Percentiles rank a stretch among this genome's conserved stretches.
These are phyloP conservation scores for Physcomitrium patens DNA, from an alignment of 225 moss, liverwort and hornwort genomes.

Conservation along the genomic window DNA sequence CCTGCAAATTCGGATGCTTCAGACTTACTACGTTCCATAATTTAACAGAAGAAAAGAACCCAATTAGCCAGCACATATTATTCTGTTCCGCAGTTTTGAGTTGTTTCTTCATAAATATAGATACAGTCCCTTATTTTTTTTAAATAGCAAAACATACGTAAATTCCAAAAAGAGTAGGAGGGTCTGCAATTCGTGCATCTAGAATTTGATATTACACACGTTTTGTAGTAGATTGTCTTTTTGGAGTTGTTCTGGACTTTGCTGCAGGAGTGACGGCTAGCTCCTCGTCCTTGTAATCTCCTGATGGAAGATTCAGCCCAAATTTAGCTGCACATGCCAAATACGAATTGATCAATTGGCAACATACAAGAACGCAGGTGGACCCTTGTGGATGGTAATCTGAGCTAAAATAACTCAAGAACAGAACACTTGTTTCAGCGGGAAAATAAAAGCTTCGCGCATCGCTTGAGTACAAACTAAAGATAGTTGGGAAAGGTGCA, in stretches of 20 bases:
- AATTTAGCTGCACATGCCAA: conserved; percentile 49
- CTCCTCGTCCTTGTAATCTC: conserved; percentile 41
- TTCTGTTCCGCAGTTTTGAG: not conserved
- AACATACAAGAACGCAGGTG: conserved; percentile 21
- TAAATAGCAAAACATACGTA: not conserved
- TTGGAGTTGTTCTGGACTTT: conserved; percentile 48
- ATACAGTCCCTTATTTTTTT: too few species aligned
- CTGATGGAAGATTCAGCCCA: conserved; percentile 43
- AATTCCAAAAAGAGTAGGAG: conserved; percentile 1
- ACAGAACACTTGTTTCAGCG: conserved; percentile 18
- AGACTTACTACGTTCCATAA: conserved; percentile 29
- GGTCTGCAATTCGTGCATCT: not conserved
- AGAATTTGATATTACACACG: conserved; percentile 38
- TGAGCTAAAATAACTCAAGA: too few species aligned
- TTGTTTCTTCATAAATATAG: too few species aligned
- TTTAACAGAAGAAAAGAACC: conserved; percentile 20
- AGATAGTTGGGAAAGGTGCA: conserved; percentile 1
- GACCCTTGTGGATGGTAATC: too few species aligned
- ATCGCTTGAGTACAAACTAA: not conserved
- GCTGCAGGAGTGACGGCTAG: conserved; percentile 48
- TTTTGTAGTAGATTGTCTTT: conserved; percentile 45
- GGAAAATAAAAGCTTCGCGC: conserved; percentile 11
- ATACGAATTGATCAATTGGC: conserved; percentile 10
- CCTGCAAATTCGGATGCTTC: conserved; percentile 36
- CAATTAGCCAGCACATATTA: conserved; percentile 13